Percentiles rank a stretch among this genome's conserved stretches.
phyloP scores from a whole-genome alignment of 2,329 filamentous ascomycete genomes.

The Xylariaceae sp. region DNA sequence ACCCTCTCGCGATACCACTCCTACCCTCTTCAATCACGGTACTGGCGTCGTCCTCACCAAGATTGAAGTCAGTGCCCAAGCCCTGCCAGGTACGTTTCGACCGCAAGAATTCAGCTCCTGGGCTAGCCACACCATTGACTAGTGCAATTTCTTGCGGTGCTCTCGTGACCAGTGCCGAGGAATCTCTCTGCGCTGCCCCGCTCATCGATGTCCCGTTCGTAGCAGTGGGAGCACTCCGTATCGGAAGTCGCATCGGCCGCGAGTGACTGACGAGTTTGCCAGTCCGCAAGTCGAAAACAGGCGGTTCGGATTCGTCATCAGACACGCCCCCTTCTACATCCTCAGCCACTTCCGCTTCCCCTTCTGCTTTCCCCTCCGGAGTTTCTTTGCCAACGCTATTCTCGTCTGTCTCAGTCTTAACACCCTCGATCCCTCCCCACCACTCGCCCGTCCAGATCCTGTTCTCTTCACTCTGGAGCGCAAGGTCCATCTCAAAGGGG shows the following conservation, averaged over 20 bases:
- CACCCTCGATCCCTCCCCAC: constrained; percentile 77
- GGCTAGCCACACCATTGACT: constrained; percentile 83
- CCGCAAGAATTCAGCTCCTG: constrained; percentile 81
- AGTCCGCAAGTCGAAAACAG: constrained; percentile 88
- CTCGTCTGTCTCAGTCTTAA: constrained; percentile 44
- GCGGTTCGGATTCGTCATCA: constrained; percentile 72
- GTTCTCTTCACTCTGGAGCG: constrained; percentile 68
- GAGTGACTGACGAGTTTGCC: constrained; percentile 77
- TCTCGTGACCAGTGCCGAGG: constrained; percentile 57
- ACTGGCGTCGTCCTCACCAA: constrained; percentile 45
- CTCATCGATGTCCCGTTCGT: constrained; percentile 12
- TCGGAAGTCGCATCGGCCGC: constrained; percentile 62
- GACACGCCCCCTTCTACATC: constrained; percentile 43
- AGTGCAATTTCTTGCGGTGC: constrained; percentile 65
- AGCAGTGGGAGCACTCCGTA: constrained; percentile 25
- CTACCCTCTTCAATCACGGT: constrained; percentile 79
- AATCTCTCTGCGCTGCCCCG: constrained; percentile 16
- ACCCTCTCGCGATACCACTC: constrained; percentile 83
- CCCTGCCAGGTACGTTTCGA: constrained; percentile 88
- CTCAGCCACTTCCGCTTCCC: constrained; percentile 16
- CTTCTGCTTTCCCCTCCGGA: constrained; percentile 17
- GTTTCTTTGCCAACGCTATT: constrained; percentile 20
- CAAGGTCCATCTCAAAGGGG: constrained; percentile 85
- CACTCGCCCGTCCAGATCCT: constrained; percentile 84
- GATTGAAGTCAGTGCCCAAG: constrained; percentile 77